Conservation (phyloP, 352 stramenopile species). For the Phytopythium boreale region DNA sequence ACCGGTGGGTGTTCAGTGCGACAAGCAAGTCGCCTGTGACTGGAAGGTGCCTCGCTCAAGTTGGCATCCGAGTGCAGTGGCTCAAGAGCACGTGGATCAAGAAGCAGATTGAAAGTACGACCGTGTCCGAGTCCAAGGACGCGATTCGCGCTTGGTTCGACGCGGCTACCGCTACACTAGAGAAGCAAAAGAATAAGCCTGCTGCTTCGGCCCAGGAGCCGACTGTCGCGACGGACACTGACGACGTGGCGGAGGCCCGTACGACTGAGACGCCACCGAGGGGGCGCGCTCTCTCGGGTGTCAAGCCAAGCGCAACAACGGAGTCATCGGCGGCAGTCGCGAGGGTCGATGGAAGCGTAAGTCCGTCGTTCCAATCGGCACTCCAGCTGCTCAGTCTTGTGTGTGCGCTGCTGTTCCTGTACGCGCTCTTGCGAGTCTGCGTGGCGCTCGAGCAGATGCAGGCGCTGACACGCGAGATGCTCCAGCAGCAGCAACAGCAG, state of each 20-base stretch:
- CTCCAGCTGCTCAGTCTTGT: slow-evolving; percentile 45
- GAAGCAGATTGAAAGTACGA: slow-evolving; percentile 86
- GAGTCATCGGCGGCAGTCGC: not conserved
- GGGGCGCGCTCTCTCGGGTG: not conserved
- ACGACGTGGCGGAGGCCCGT: not conserved
- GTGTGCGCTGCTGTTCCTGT: slow-evolving; percentile 67
- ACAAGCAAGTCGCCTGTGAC: slow-evolving; percentile 19
- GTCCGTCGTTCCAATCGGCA: slow-evolving; percentile 11
- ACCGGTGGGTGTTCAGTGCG: slow-evolving; percentile 79
- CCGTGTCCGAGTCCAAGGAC: slow-evolving; percentile 69
- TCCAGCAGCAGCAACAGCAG: slow-evolving; percentile 62
- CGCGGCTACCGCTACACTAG: slow-evolving; percentile 33
- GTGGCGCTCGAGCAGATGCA: slow-evolving; percentile 60
- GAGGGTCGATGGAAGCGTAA: not conserved
- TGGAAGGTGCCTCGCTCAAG: slow-evolving; percentile 41
- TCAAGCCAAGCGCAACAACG: not conserved
- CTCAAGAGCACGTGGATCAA: slow-evolving; percentile 86
- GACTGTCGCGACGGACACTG: not conserved
- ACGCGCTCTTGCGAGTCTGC: slow-evolving; percentile 63
- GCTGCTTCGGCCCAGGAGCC: not conserved
- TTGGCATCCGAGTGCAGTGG: slow-evolving; percentile 73
- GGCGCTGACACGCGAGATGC: slow-evolving; percentile 41
- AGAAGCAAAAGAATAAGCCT: not conserved
- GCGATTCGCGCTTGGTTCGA: slow-evolving; percentile 40
- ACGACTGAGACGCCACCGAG: not conserved